phyloP scores from a whole-genome alignment of 441 rosid genomes.

The Arabidopsis hybrid region DNA sequence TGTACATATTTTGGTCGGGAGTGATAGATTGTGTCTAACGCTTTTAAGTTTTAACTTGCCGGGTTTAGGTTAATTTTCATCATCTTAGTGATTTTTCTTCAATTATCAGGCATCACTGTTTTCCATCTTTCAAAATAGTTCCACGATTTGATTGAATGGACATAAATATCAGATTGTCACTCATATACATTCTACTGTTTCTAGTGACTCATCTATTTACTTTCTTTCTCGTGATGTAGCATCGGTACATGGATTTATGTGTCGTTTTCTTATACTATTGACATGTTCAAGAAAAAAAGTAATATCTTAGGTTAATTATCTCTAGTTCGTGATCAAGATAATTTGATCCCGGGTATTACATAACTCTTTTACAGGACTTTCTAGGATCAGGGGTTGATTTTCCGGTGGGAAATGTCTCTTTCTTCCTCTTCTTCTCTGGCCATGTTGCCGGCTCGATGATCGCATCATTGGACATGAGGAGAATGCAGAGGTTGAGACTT shows the following conservation, averaged over 20 bases:
- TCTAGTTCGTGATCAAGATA: neutral
- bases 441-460: conserved; percentile 94
- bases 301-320: neutral
- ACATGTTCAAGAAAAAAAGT: neutral
- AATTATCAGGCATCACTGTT: neutral
- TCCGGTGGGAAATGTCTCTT: conserved; percentile 94
- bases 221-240: conserved; percentile 26
- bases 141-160: conserved; percentile 32
- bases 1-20: neutral
- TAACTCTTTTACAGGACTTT: conserved; percentile 63
- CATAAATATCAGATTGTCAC: conserved; percentile 32
- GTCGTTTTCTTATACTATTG: conserved; percentile 12
- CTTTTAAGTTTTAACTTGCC: neutral
- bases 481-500: conserved; percentile 71
- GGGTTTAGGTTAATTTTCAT: neutral
- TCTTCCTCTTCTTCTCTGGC: conserved; percentile 95
- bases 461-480: conserved; percentile 89
- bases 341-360: neutral
- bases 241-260: conserved; percentile 8
- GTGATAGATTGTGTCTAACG: neutral
- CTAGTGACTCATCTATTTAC: conserved; percentile 3
- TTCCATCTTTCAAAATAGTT: conserved; percentile 1
- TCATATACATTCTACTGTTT: conserved; percentile 1
- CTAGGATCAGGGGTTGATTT: conserved; percentile 93
- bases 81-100: neutral